Percentiles rank a stretch among this genome's conserved stretches.
These are phyloP conservation scores for Aspergillus brasiliensis DNA, from an alignment of 2,329 filamentous ascomycete genomes.

Conservation along the genomic window DNA sequence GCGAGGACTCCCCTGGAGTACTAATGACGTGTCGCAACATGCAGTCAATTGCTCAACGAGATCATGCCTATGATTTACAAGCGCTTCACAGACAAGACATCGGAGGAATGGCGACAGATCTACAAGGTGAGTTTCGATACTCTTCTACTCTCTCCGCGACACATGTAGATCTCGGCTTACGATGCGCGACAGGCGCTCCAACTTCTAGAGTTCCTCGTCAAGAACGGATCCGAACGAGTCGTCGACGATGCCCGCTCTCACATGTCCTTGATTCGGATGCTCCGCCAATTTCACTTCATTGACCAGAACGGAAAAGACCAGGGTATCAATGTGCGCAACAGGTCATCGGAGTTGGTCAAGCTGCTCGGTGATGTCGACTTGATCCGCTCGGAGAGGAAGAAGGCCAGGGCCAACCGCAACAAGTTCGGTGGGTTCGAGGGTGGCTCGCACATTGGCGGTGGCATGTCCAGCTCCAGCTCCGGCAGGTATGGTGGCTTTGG, in stretches of 20 bases:
- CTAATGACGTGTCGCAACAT: conserved; percentile 17
- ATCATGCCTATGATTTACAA: conserved; percentile 99
- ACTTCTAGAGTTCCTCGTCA: conserved; percentile 93
- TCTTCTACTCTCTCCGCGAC: neutral
- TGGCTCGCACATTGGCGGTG: conserved; percentile 63
- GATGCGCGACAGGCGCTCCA: conserved; percentile 65
- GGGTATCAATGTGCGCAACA: conserved; percentile 94
- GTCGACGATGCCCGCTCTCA: conserved; percentile 96
- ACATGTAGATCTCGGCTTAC: neutral
- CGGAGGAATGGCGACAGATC: conserved; percentile 98
- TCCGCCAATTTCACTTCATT: conserved; percentile 97
- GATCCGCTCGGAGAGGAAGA: conserved; percentile 70
- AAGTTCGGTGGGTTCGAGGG: conserved; percentile 97
- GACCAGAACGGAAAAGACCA: conserved; percentile 97
- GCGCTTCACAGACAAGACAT: conserved; percentile 95
- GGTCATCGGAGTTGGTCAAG: conserved; percentile 92
- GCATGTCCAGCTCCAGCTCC: conserved; percentile 52
- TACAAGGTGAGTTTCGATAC: conserved; percentile 71
- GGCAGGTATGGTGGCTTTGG: conserved; percentile 84
- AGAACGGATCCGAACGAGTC: conserved; percentile 95
- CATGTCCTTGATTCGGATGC: conserved; percentile 94
- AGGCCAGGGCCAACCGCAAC: conserved; percentile 83
- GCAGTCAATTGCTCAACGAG: conserved; percentile 91
- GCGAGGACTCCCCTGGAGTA: conserved; percentile 1
- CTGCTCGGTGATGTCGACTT: conserved; percentile 73